Conservation (phyloP, 139 green algal species). For the Tetratostichococcus sp. region DNA sequence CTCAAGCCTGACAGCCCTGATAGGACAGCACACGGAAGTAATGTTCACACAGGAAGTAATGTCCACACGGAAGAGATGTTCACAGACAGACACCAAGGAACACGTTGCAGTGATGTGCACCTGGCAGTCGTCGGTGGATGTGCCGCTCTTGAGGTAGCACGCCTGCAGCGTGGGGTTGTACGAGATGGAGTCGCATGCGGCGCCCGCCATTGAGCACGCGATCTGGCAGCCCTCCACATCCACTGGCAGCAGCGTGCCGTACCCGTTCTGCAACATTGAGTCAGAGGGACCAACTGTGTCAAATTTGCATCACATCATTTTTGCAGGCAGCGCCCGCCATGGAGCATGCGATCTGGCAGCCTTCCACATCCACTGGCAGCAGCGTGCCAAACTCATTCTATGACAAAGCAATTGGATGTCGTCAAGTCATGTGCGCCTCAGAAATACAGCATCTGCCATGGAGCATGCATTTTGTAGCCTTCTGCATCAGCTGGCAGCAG, state of each 20-base stretch:
- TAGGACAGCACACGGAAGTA: too few relatives aligned
- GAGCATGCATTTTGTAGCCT: too few relatives aligned
- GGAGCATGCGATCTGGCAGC: conserved; percentile 31
- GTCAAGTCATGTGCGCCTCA: too few relatives aligned
- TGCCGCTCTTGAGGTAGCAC: conserved; percentile 46
- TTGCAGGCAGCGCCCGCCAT: conserved; percentile 18
- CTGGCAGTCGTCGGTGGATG: neutral
- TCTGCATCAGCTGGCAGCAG: too few relatives aligned
- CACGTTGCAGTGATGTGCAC: neutral
- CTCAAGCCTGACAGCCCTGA: too few relatives aligned
- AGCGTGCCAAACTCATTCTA: conserved; percentile 23
- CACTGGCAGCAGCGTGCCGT: conserved; percentile 32
- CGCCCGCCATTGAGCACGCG: conserved; percentile 22
- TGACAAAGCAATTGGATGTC: too few relatives aligned
- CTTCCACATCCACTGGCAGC: conserved; percentile 24
- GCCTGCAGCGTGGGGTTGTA: conserved; percentile 33
- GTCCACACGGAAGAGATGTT: too few relatives aligned
- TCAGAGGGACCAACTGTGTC: too few relatives aligned
- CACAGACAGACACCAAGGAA: too few relatives aligned
- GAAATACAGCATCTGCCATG: too few relatives aligned
- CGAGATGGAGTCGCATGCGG: conserved; percentile 26
- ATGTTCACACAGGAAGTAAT: too few relatives aligned
- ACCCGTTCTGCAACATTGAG: conserved; percentile 7
- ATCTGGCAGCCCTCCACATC: conserved; percentile 23
- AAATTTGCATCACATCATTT: too few relatives aligned